Conservation (phyloP, 176 grass and related monocot species). For the Phoenix dactylifera region DNA sequence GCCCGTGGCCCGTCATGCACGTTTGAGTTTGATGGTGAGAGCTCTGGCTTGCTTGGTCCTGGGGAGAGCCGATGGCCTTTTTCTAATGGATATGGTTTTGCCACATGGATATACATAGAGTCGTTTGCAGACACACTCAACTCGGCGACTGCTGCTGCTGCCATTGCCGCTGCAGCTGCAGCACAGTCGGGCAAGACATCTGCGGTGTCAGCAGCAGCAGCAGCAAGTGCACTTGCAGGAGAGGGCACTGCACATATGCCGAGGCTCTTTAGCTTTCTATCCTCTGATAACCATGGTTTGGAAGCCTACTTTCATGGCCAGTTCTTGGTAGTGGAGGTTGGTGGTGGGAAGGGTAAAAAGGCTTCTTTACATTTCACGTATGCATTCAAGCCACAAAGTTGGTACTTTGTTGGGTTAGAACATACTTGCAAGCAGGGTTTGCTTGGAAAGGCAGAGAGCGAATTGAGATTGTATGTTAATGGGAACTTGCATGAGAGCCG, state of each 20-base stretch:
- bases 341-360: slow-evolving; percentile 74
- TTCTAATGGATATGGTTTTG: slow-evolving; percentile 85
- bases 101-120: slow-evolving; percentile 94
- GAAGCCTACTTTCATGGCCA: slow-evolving; percentile 98
- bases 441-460: slow-evolving; percentile 84
- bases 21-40: slow-evolving; percentile 96
- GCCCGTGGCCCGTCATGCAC: slow-evolving; percentile 48
- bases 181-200: slow-evolving; percentile 92
- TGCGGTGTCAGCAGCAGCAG: slow-evolving; percentile 85
- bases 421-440: slow-evolving; percentile 80
- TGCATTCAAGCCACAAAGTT: slow-evolving; percentile 78
- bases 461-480: slow-evolving; percentile 82
- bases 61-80: slow-evolving; percentile 94
- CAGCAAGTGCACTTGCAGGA: slow-evolving; percentile 87
- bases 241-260: slow-evolving; percentile 96
- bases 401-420: slow-evolving; percentile 94
- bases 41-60: slow-evolving; percentile 81
- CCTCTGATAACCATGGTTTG: slow-evolving; percentile 81
- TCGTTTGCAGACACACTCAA: slow-evolving; percentile 89
- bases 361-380: slow-evolving; percentile 93
- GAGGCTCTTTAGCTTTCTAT: slow-evolving; percentile 88
- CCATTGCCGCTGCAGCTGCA: slow-evolving; percentile 80
- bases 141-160: slow-evolving; percentile 87
- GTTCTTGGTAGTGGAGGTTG: slow-evolving; percentile 86
- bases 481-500: slow-evolving; percentile 76